A percentile compares a stretch with the other conserved stretches of the same genome.
Evolutionary conservation across 306 rosid genomes (phyloP).

Genomic region (Bauhinia variegata): DNA sequence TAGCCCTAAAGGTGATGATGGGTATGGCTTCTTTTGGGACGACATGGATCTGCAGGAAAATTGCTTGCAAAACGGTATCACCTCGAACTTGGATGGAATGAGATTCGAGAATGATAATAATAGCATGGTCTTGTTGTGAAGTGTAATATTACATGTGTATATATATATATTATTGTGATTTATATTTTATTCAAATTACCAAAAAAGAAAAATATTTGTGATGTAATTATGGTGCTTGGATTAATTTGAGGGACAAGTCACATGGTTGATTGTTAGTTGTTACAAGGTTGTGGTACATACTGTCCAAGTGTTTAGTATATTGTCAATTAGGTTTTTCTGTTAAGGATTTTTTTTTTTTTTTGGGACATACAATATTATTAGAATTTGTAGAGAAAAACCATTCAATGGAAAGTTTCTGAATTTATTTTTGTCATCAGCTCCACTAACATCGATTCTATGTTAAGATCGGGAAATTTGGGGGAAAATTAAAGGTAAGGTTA

Average conservation of each 20-base stretch:
- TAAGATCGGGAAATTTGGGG: not conserved
- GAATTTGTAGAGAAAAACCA: conserved; percentile 32
- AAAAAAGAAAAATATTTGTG: conserved; percentile 39
- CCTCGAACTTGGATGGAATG: conserved; percentile 60
- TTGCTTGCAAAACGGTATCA: conserved; percentile 54
- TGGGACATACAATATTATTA: conserved; percentile 27
- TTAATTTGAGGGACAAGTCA: conserved; percentile 43
- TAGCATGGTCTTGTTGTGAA: conserved; percentile 63
- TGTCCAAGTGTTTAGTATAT: conserved; percentile 35
- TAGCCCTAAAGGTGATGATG: conserved; percentile 58
- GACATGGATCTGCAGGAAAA: conserved; percentile 70
- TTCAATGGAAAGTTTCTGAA: conserved; percentile 31
- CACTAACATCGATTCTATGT: not conserved
- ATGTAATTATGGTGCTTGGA: conserved; percentile 47
- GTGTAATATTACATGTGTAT: conserved; percentile 4
- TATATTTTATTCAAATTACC: conserved; percentile 21
- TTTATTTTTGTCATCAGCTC: conserved; percentile 15
- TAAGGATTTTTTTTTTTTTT: conserved; percentile 16
- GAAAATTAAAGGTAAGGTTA: not conserved
- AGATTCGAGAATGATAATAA: conserved; percentile 69
- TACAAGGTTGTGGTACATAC: conserved; percentile 30
- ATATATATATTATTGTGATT: conserved; percentile 8
- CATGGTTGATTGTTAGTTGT: conserved; percentile 37
- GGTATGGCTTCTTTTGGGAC: conserved; percentile 78
- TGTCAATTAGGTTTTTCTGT: conserved; percentile 19